A percentile compares a stretch with the other conserved stretches of the same genome.
These are phyloP conservation scores for Orbilia blumenaviensis DNA, from an alignment of 2,329 filamentous ascomycete genomes.

Conservation along the genomic window DNA sequence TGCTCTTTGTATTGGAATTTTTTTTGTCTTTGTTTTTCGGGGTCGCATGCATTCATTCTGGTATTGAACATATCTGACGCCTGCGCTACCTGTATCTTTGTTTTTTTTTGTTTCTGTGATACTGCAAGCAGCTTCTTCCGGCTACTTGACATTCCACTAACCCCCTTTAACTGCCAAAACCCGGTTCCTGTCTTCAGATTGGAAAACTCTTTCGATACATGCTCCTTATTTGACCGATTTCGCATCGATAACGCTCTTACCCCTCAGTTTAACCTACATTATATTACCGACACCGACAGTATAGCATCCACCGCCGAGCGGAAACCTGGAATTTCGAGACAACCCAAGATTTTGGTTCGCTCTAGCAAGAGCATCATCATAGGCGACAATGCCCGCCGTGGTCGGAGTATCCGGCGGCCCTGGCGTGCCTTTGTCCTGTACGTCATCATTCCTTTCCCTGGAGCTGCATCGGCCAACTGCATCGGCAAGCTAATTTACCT, in stretches of 20 bases:
- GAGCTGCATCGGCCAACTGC: slow-evolving; percentile 53
- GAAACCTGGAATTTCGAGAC: not conserved
- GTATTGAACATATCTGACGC: not conserved
- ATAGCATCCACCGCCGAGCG: not conserved
- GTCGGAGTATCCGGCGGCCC: slow-evolving; percentile 67
- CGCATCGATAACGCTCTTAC: slow-evolving; percentile 9
- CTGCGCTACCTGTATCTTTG: slow-evolving; percentile 16
- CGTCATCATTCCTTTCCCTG: slow-evolving; percentile 61
- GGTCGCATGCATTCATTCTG: not conserved
- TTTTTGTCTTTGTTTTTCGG: not conserved
- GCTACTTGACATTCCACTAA: slow-evolving; percentile 30
- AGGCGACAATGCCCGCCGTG: slow-evolving; percentile 46
- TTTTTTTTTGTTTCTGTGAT: not conserved
- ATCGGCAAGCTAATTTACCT: slow-evolving; percentile 1
- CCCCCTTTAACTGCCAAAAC: slow-evolving; percentile 13
- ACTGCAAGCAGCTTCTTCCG: slow-evolving; percentile 21
- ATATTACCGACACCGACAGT: not conserved
- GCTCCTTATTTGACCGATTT: slow-evolving; percentile 2
- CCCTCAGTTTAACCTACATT: slow-evolving; percentile 8
- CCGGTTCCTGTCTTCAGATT: not conserved
- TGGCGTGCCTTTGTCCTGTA: slow-evolving; percentile 75
- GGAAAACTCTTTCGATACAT: slow-evolving; percentile 17
- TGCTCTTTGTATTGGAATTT: not conserved
- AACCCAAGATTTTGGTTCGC: not conserved
- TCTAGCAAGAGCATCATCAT: slow-evolving; percentile 28